These are phyloP conservation scores for Iris macrosiphon DNA, from an alignment of 106 monocot genomes.

Conservation along the genomic window DNA sequence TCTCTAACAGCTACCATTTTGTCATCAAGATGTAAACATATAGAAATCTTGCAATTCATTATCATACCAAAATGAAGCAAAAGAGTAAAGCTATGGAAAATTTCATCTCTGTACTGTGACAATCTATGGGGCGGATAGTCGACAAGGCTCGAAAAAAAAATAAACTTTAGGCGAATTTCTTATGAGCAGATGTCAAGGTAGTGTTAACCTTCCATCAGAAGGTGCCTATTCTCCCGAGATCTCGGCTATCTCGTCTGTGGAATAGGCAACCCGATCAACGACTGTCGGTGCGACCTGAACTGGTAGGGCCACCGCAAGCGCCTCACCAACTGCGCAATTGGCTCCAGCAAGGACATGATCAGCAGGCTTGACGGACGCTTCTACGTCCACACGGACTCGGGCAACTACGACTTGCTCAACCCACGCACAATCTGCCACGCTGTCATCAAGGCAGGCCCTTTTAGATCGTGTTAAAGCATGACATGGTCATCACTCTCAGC, in stretches of 20 bases:
- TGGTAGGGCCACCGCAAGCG: conserved; percentile 41
- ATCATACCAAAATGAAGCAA: too few relatives aligned
- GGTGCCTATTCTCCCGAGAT: too few relatives aligned
- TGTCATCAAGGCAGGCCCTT: conserved; percentile 30
- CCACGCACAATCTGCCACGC: conserved; percentile 46
- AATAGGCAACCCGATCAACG: conserved; percentile 45
- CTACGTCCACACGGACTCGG: conserved; percentile 39
- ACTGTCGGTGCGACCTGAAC: conserved; percentile 41
- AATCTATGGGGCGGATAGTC: too few relatives aligned
- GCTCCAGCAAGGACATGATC: conserved; percentile 37
- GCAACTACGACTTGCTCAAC: conserved; percentile 34
- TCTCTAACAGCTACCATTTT: too few relatives aligned
- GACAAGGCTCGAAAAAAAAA: too few relatives aligned
- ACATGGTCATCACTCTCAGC: conserved; percentile 33
- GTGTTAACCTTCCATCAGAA: too few relatives aligned
- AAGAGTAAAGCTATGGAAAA: too few relatives aligned
- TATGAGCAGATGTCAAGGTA: too few relatives aligned
- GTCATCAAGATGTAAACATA: too few relatives aligned
- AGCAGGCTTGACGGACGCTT: conserved; percentile 34
- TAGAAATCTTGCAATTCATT: too few relatives aligned
- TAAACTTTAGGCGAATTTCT: too few relatives aligned
- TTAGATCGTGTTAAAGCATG: conserved; percentile 35
- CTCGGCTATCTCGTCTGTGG: conserved; percentile 5
- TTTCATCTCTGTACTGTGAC: too few relatives aligned
- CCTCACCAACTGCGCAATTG: conserved; percentile 38